phyloP scores from a whole-genome alignment of 306 rosid genomes.

The Leucaena leucocephala region DNA sequence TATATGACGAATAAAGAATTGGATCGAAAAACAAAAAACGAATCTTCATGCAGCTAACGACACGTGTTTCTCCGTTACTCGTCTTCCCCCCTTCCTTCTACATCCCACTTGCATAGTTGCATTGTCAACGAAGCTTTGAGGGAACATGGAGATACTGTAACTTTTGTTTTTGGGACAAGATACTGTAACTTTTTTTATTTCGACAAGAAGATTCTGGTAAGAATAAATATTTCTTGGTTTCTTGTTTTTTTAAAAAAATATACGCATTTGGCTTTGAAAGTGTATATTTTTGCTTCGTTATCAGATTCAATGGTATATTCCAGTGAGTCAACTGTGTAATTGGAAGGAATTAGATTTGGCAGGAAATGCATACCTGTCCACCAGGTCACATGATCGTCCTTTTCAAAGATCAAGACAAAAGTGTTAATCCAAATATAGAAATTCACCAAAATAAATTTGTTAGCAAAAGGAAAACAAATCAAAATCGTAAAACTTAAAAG shows the following conservation, averaged over 20 bases:
- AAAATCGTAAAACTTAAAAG: too few relatives aligned
- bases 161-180: background rate
- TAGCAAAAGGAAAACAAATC: background rate
- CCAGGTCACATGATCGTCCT: background rate
- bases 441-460: background rate
- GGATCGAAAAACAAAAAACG: background rate
- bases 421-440: background rate
- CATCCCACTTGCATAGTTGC: background rate
- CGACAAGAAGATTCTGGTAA: background rate
- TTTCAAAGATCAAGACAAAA: background rate
- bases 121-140: background rate
- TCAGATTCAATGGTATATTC: background rate
- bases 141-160: background rate
- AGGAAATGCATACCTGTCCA: background rate
- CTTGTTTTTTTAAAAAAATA: too few relatives aligned
- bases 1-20: background rate
- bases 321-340: background rate
- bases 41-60: slow-evolving; percentile 29
- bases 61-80: slow-evolving; percentile 27
- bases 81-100: background rate
- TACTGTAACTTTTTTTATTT: too few relatives aligned
- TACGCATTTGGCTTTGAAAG: background rate
- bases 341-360: background rate
- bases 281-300: background rate
- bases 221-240: background rate